These are phyloP conservation scores for Spathaspora sp. DNA, from an alignment of 1,139 yeast species.

Conservation along the genomic window DNA sequence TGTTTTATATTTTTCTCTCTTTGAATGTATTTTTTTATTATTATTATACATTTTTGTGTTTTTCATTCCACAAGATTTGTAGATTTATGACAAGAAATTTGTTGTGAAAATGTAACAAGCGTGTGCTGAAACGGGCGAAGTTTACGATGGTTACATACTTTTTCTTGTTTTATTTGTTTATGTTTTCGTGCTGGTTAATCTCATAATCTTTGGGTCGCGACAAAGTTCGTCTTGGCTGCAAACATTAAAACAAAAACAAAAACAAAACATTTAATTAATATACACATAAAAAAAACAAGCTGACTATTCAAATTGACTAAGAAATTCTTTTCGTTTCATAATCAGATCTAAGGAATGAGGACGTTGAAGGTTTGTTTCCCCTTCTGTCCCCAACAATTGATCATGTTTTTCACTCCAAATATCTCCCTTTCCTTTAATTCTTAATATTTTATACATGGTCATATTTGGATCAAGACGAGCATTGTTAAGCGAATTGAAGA, in stretches of 20 bases:
- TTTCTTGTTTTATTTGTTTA: not conserved
- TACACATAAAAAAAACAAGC: not conserved
- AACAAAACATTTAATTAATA: not conserved
- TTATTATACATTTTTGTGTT: not conserved
- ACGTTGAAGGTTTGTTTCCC: slow-evolving; percentile 15
- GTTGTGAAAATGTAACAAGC: not conserved
- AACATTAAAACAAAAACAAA: not conserved
- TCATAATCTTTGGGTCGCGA: too few species aligned
- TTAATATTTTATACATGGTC: slow-evolving; percentile 6
- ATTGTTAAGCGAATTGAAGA: not conserved
- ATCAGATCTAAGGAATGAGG: slow-evolving; percentile 1
- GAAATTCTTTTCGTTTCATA: not conserved
- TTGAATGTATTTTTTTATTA: not conserved
- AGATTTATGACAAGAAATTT: not conserved
- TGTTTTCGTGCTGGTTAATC: too few species aligned
- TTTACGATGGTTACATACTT: not conserved
- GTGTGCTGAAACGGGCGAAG: not conserved
- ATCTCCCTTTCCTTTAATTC: slow-evolving; percentile 15
- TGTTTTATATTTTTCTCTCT: not conserved
- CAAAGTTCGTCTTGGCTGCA: too few species aligned
- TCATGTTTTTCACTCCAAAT: slow-evolving; percentile 31
- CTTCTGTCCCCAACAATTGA: slow-evolving; percentile 16
- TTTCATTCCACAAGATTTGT: not conserved
- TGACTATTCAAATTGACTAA: not conserved
- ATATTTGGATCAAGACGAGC: not conserved